These are phyloP conservation scores for Corynascus novoguineensis DNA, from an alignment of 495 filamentous ascomycete genomes.

Conservation along the genomic window DNA sequence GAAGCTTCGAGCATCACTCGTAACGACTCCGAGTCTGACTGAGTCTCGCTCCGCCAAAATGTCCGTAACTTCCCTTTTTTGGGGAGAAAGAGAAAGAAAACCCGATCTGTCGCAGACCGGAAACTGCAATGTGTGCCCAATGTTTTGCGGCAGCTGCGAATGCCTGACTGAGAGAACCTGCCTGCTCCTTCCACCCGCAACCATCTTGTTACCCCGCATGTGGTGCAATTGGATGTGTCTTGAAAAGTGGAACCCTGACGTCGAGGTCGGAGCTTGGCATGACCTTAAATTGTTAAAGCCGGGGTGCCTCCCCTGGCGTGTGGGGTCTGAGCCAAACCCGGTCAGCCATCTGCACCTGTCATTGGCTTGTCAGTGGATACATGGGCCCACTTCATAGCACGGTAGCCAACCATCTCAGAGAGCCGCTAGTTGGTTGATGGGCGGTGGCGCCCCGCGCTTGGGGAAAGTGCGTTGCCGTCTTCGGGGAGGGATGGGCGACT, in stretches of 20 bases:
- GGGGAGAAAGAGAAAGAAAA: background rate
- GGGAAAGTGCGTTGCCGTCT: background rate
- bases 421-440: constrained; percentile 11
- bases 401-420: constrained; percentile 20
- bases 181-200: background rate
- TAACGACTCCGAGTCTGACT: no score
- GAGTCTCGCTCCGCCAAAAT: no score
- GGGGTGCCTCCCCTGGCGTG: constrained; percentile 6
- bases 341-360: constrained; percentile 8
- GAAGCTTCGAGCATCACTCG: no score
- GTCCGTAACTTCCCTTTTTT: no score
- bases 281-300: constrained; percentile 18
- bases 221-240: constrained; percentile 13
- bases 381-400: background rate
- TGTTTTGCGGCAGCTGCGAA: background rate
- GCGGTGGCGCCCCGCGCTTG: background rate
- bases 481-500: background rate
- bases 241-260: constrained; percentile 26
- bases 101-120: background rate
- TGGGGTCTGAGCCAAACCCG: constrained; percentile 1
- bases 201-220: constrained; percentile 26
- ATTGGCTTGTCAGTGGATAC: constrained; percentile 15
- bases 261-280: constrained; percentile 19
- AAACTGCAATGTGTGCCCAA: constrained; percentile 1
- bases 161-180: background rate